Percentiles rank a stretch among this genome's conserved stretches.
Evolutionary conservation across 192 early-diverging fungal genomes (phyloP).

Genomic region (Coemansia sp.): DNA sequence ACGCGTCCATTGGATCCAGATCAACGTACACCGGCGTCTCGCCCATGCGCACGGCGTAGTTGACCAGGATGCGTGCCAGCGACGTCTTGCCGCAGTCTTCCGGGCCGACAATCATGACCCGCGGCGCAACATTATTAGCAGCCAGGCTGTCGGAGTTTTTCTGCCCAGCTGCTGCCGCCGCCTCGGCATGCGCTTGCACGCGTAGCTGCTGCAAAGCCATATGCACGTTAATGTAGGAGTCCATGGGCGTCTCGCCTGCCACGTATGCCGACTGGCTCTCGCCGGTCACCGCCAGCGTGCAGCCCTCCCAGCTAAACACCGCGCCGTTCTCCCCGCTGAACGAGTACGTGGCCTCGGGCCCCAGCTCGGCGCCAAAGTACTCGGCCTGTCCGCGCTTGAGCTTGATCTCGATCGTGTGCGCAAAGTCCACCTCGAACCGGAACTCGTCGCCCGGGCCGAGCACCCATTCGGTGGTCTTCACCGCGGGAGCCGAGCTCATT

Average conservation of each 20-base stretch:
- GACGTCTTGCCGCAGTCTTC: conserved; percentile 91
- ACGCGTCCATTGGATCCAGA: conserved; percentile 73
- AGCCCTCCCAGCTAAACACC: conserved; percentile 91
- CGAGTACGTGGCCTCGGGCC: conserved; percentile 68
- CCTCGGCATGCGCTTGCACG: conserved; percentile 12
- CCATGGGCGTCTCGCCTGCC: conserved; percentile 96
- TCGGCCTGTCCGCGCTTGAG: conserved; percentile 70
- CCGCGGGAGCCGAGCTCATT: too few species aligned
- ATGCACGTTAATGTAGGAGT: conserved; percentile 82
- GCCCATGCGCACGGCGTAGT: conserved; percentile 76
- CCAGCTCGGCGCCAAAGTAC: conserved; percentile 93
- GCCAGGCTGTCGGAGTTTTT: too few species aligned
- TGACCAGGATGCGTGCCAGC: conserved; percentile 77
- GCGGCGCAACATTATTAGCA: too few species aligned
- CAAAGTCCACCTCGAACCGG: conserved; percentile 85
- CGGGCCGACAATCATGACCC: conserved; percentile 87
- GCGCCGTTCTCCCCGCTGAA: conserved; percentile 83
- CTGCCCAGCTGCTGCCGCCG: not conserved
- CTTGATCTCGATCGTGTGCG: conserved; percentile 59
- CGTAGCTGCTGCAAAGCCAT: conserved; percentile 79
- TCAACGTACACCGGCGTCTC: conserved; percentile 77
- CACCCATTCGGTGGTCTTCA: conserved; percentile 54
- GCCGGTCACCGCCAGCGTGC: conserved; percentile 61
- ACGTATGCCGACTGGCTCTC: conserved; percentile 75
- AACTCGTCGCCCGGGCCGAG: conserved; percentile 82